Evolutionary conservation across 2,329 filamentous ascomycete genomes (phyloP).

Genomic region (Alternaria viburni): DNA sequence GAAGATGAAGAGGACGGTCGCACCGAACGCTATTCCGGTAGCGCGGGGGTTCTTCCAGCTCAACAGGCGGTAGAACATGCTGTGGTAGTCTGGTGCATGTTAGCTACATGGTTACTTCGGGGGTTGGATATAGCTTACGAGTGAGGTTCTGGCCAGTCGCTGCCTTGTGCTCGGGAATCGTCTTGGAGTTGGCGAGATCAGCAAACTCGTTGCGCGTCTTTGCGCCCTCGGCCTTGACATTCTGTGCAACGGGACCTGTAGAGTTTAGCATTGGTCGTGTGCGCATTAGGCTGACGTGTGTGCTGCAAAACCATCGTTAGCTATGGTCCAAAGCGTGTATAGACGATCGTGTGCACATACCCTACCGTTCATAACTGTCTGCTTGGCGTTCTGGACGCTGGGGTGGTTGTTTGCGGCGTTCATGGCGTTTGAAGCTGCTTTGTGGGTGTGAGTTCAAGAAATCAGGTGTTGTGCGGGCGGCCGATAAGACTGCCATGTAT

Average conservation of each 20-base stretch:
- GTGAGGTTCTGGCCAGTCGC: constrained; percentile 68
- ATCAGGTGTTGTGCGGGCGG: constrained; percentile 39
- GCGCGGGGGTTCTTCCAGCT: constrained; percentile 72
- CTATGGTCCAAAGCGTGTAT: constrained; percentile 8
- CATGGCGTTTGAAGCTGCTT: constrained; percentile 58
- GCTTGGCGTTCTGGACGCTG: constrained; percentile 54
- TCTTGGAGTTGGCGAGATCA: constrained; percentile 62
- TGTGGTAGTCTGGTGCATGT: constrained; percentile 64
- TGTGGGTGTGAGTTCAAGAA: constrained; percentile 38
- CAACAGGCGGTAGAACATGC: constrained; percentile 69
- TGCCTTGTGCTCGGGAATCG: constrained; percentile 60
- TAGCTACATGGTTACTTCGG: constrained; percentile 9
- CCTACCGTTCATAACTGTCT: constrained; percentile 53
- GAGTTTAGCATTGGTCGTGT: constrained; percentile 33
- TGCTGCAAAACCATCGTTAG: constrained; percentile 41
- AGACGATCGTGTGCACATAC: constrained; percentile 35
- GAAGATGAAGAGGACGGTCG: constrained; percentile 65
- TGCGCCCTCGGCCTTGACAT: constrained; percentile 61
- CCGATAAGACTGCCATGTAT: constrained; percentile 48
- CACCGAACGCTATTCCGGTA: constrained; percentile 65
- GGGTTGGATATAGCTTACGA: constrained; percentile 51
- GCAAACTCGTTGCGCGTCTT: constrained; percentile 65
- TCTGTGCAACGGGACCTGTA: constrained; percentile 62
- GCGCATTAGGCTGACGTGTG: constrained; percentile 28
- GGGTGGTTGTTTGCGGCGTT: constrained; percentile 57